These are phyloP conservation scores for Filobasidium wieringae DNA, from an alignment of 768 basidiomycete species.

Conservation along the genomic window DNA sequence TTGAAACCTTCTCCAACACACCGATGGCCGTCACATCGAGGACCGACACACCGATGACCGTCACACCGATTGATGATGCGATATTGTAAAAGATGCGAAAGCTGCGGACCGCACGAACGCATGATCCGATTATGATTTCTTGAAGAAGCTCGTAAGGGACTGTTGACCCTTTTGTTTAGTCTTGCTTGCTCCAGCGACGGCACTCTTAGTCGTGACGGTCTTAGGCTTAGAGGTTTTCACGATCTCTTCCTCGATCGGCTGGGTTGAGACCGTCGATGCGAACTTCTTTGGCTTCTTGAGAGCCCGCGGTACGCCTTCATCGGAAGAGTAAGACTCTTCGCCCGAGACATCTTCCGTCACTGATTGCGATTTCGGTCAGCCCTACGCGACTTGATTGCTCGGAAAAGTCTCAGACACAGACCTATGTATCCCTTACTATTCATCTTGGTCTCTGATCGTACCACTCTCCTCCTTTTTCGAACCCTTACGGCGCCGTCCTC, in stretches of 20 bases:
- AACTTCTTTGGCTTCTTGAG: neutral
- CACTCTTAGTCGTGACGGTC: neutral
- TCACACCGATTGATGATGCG: too few relatives aligned
- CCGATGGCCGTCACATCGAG: too few relatives aligned
- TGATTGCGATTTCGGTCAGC: neutral
- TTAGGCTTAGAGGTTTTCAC: conserved; percentile 6
- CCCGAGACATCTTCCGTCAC: conserved; percentile 6
- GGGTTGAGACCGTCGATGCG: neutral
- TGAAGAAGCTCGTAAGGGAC: conserved; percentile 7
- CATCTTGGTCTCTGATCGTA: neutral
- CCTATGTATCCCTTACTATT: conserved; percentile 6
- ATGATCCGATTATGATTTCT: neutral
- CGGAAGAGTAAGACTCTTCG: conserved; percentile 10
- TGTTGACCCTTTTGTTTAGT: conserved; percentile 8
- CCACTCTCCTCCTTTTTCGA: conserved; percentile 1
- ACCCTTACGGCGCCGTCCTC: neutral
- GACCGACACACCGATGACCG: too few relatives aligned
- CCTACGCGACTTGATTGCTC: neutral
- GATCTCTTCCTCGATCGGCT: neutral
- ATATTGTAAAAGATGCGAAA: too few relatives aligned
- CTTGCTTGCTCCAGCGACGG: neutral
- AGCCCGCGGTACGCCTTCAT: neutral
- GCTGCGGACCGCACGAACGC: too few relatives aligned
- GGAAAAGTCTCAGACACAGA: too few relatives aligned
- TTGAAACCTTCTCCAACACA: too few relatives aligned